Base-by-base conservation (phyloP, 352 stramenopile species). In the Phytophthora sp. region DNA sequence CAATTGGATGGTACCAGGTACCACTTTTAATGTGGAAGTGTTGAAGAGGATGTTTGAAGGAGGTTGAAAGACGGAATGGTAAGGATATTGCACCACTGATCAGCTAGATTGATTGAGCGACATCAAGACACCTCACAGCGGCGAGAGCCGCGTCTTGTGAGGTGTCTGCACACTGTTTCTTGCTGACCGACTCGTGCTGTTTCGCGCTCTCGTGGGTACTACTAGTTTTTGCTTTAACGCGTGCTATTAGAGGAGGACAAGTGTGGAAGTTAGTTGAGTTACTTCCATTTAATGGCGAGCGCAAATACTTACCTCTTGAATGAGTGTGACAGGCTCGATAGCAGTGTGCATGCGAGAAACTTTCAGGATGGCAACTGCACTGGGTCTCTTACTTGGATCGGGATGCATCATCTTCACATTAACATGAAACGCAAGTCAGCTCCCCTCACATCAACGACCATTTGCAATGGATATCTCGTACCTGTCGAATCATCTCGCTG, bases 371-470 rank as follows among this genome's bases (percentile, higher is more conserved):
- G 67, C 49, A 6, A 55, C 33, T 27, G 81, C 79, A 26, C 63
- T 88, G 1, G 82, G 82, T 39, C 86, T 69, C 7, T 69, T 52
- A 24, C 26, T 33, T 41, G 81, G 71, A 57, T 88, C 66, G 0
- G 74, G 64, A 45, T 85, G 59, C 73, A 94, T 86, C 83, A 92
- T 92, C 84, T 92, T 49, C 5, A 57, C 33, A 51, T 49, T 39
- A 26, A 39, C 9, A 44, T 16, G 4, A 23, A 18, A 57, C 12
- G 2, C 36, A 13, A 27, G 27, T 63, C 42, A 63, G 44, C 24
- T 38, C 21, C 18, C n/a, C n/a, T n/a, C 20, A 41, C 1, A 12
- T 44, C 7, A 33, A 4, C 2, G 16, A 45, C n/a, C n/a, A n/a
- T n/a, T 41, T 9, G 11, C 4, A n/a, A 23, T 42, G 39, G 18